Conservation (phyloP, 2,329 filamentous ascomycete genomes). For the Thielaviopsis musarum region DNA sequence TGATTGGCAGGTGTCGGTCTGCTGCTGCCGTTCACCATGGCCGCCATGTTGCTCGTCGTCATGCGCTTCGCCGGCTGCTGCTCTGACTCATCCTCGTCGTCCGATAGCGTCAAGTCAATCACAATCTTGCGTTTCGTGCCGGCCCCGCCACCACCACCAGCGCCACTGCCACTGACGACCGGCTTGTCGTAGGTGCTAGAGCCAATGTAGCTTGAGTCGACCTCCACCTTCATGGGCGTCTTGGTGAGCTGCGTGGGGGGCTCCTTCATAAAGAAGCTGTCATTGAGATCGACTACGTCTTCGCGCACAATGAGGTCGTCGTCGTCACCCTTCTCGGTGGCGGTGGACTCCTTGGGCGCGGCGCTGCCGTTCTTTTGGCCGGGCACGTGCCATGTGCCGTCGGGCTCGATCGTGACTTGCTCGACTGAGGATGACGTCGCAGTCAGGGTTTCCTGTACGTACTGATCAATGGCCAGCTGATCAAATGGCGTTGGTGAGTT, state of each 20-base stretch:
- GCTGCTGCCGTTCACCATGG: background rate
- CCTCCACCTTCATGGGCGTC: background rate
- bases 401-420: slow-evolving; percentile 78
- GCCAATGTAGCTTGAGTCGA: background rate
- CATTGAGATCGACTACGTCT: background rate
- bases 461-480: slow-evolving; percentile 74
- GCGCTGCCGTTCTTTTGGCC: background rate
- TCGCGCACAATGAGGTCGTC: slow-evolving; percentile 23
- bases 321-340: slow-evolving; percentile 31
- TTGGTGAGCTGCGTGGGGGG: background rate
- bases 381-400: slow-evolving; percentile 52
- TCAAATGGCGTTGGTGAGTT: slow-evolving; percentile 70
- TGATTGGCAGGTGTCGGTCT: background rate
- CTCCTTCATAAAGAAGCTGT: background rate
- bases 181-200: background rate
- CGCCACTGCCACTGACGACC: slow-evolving; percentile 12
- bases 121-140: slow-evolving; percentile 36
- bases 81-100: slow-evolving; percentile 33
- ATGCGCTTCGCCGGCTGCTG: slow-evolving; percentile 32
- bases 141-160: slow-evolving; percentile 16
- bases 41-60: slow-evolving; percentile 10
- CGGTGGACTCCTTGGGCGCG: background rate
- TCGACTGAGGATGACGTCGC: slow-evolving; percentile 56
- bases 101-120: slow-evolving; percentile 42
- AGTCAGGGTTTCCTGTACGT: slow-evolving; percentile 67